Evolutionary conservation across 2,329 filamentous ascomycete species (phyloP).

Genomic region (Monosporascus sp.): DNA sequence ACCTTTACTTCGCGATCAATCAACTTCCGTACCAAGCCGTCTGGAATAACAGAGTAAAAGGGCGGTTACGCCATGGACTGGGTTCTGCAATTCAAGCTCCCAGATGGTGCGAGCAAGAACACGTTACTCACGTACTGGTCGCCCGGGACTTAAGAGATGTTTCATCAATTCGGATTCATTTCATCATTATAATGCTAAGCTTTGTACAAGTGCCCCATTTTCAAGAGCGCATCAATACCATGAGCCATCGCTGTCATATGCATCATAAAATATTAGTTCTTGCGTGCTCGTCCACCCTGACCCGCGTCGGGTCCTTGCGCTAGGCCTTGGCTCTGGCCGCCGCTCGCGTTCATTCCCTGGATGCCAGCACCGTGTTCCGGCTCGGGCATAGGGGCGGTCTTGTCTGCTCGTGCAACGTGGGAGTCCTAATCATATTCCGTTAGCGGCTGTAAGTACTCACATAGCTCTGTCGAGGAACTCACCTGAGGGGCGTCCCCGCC

Average conservation of each 20-base stretch:
- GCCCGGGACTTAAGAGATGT: too few species aligned
- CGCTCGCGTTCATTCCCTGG: constrained; percentile 34
- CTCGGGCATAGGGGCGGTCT: constrained; percentile 43
- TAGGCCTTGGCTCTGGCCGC: constrained; percentile 37
- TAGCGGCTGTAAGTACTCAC: neutral
- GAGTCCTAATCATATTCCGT: constrained; percentile 9
- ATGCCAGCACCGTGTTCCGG: constrained; percentile 38
- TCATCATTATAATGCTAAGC: too few species aligned
- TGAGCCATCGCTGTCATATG: too few species aligned
- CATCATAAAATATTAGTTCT: neutral
- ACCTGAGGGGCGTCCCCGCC: constrained; percentile 30
- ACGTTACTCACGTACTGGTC: constrained; percentile 10
- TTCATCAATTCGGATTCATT: too few species aligned
- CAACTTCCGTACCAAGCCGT: constrained; percentile 41
- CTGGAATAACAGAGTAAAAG: constrained; percentile 41
- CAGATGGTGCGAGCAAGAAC: constrained; percentile 34
- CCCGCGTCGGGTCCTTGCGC: constrained; percentile 34
- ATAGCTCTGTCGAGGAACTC: constrained; percentile 7
- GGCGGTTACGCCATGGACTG: constrained; percentile 35
- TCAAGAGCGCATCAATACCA: too few species aligned
- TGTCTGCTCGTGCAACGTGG: constrained; percentile 41
- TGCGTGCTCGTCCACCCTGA: constrained; percentile 28
- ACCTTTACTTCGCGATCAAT: constrained; percentile 43
- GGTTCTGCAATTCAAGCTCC: constrained; percentile 37
- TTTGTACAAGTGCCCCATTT: neutral